phyloP scores from a whole-genome alignment of 768 basidiomycete genomes.

The Russula earlei region DNA sequence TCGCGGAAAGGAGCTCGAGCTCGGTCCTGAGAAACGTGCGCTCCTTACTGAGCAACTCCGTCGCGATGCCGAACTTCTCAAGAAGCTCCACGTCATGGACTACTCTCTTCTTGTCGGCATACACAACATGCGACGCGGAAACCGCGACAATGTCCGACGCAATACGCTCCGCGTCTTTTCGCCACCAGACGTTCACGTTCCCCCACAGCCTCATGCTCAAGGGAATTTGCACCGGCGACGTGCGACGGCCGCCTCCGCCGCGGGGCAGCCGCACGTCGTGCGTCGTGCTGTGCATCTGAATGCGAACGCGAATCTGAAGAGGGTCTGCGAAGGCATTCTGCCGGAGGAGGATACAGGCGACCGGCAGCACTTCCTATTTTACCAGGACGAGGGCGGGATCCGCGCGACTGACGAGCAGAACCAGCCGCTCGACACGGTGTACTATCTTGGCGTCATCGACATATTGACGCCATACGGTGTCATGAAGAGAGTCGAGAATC shows the following conservation, averaged over 20 bases:
- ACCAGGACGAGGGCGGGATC: conserved; percentile 92
- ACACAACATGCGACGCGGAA: conserved; percentile 85
- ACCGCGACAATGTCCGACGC: conserved; percentile 82
- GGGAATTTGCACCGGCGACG: not conserved
- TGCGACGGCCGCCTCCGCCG: conserved; percentile 26
- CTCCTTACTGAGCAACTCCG: conserved; percentile 84
- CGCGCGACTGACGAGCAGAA: conserved; percentile 86
- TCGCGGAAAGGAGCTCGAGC: conserved; percentile 60
- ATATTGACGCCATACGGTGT: conserved; percentile 83
- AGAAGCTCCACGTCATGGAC: conserved; percentile 85
- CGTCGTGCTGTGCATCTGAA: conserved; percentile 81
- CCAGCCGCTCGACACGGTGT: conserved; percentile 62
- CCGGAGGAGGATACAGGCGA: conserved; percentile 60
- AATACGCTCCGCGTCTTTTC: conserved; percentile 91
- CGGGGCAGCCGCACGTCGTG: conserved; percentile 74
- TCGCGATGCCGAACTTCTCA: conserved; percentile 80
- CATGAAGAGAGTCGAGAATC: conserved; percentile 74
- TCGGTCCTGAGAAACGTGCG: conserved; percentile 95
- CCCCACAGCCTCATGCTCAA: conserved; percentile 51
- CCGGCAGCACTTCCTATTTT: conserved; percentile 76
- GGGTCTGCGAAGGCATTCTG: conserved; percentile 37
- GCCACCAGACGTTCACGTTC: conserved; percentile 52
- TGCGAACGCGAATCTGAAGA: not conserved
- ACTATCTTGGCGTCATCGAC: conserved; percentile 95
- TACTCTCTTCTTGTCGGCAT: conserved; percentile 92